Evolutionary conservation across 176 grass and related monocot species (phyloP), one percentile per base, ranked within the genome.

Genomic region (Chrysopogon serrulatus): DNA sequence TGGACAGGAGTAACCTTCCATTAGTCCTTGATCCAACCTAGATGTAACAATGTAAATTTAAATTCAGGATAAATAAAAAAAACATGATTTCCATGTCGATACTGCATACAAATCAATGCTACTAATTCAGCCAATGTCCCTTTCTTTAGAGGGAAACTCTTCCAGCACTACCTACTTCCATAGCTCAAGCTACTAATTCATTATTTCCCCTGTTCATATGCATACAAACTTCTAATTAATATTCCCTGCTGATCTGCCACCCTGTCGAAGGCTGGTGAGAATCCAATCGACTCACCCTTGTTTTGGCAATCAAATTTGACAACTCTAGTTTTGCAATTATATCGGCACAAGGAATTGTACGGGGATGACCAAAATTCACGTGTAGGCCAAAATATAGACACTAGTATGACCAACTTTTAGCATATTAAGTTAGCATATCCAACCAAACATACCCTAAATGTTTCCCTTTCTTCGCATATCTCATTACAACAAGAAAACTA

Each of bases 11-110:
- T 99, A 99, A 59, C 84, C 91, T 42, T 99, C 97, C 57, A 90
- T 92, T 78, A 96, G 80, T 36, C 97, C 91, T 84, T 99, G 93
- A 88, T 99, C 97, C 75, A 99, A 90, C 97, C 97, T 99, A 87
- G 63, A 82, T 82, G 88, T 71, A 56, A 44, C 65, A 75, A 68
- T 36, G 71, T 57, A 64, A 71, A 28, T 28, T 54, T 57, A 64
- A 71, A 28, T 28, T 54, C 44, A 73, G 30, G 35, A 53, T 15
- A 77, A 82, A 77, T n/a, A 39, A 44, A 33, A 76, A 82, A 78
- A 71, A 13, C 23, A 85, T 27, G 4, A n/a, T 44, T 76, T 64
- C 57, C 35, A 28, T 19, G 47, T 77, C 74, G 76, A 74, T 35
- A 80, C 34, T 39, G 62, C 49, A 68, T 30, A 74, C 27, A 78